Percentiles rank a stretch among this genome's conserved stretches.
Evolutionary conservation across 768 basidiomycete species (phyloP).

Genomic region (Boletellus ananas): DNA sequence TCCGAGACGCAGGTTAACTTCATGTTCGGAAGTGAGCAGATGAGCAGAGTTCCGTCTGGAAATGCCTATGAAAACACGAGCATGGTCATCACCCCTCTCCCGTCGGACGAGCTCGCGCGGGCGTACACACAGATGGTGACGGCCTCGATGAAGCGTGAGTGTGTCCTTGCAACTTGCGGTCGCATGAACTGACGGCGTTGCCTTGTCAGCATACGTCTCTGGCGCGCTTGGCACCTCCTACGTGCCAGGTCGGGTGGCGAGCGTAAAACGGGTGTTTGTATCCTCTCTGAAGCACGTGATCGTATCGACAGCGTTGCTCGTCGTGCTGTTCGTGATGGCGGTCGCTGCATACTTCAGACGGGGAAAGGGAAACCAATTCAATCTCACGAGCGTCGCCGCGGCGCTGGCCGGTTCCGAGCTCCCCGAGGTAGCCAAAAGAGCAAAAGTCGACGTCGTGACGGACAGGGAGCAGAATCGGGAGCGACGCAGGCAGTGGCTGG

Average conservation of each 20-base stretch:
- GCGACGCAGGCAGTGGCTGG: background rate
- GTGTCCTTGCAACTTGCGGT: background rate
- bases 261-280: constrained; percentile 7
- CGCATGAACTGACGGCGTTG: background rate
- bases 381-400: constrained; percentile 11
- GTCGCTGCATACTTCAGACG: constrained; percentile 4
- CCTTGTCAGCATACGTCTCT: constrained; percentile 10
- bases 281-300: constrained; percentile 13
- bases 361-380: constrained; percentile 11
- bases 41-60: constrained; percentile 1
- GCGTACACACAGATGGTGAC: constrained; percentile 11
- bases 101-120: constrained; percentile 3
- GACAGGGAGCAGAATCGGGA: background rate
- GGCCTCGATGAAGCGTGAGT: constrained; percentile 17
- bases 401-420: constrained; percentile 10
- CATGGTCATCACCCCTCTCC: constrained; percentile 2
- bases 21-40: constrained; percentile 6
- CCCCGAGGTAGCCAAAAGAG: constrained; percentile 1
- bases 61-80: background rate
- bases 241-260: constrained; percentile 15
- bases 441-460: background rate
- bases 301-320: constrained; percentile 1
- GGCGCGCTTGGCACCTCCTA: constrained; percentile 11
- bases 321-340: constrained; percentile 3
- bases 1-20: constrained; percentile 10